phyloP scores from a whole-genome alignment of 139 green algal genomes.

The Chlamydomonas asymmetrica region DNA sequence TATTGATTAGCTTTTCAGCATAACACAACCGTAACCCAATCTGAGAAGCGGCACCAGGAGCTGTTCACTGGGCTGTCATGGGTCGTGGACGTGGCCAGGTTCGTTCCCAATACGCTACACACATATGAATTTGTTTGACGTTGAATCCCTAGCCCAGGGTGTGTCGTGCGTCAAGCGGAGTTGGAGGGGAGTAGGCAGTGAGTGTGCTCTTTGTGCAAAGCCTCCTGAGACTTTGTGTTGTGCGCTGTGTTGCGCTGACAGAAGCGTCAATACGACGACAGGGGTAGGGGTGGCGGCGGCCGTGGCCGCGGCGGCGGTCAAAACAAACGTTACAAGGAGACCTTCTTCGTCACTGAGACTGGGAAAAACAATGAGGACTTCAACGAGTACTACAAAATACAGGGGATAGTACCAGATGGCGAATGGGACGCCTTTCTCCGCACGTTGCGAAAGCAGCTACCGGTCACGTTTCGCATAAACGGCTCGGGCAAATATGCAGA shows the following conservation, averaged over 20 bases:
- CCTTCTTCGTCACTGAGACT: not conserved
- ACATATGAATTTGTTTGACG: too few species aligned
- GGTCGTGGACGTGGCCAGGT: too few species aligned
- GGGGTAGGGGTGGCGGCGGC: slow-evolving; percentile 9
- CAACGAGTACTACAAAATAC: slow-evolving; percentile 70
- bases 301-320: slow-evolving; percentile 11
- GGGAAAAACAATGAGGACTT: slow-evolving; percentile 54
- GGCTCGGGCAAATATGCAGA: slow-evolving; percentile 82
- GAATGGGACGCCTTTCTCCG: slow-evolving; percentile 92
- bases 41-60: too few species aligned
- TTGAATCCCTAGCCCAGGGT: too few species aligned
- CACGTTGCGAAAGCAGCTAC: slow-evolving; percentile 75
- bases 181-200: too few species aligned
- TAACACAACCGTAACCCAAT: too few species aligned
- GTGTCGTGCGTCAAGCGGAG: too few species aligned
- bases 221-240: slow-evolving; percentile 1
- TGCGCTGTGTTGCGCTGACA: not conserved
- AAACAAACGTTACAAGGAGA: slow-evolving; percentile 11
- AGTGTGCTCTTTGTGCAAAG: not conserved
- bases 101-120: too few species aligned
- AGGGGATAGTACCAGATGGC: slow-evolving; percentile 71
- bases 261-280: slow-evolving; percentile 19
- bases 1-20: too few species aligned
- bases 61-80: too few species aligned
- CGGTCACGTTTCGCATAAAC: slow-evolving; percentile 98